Evolutionary conservation across 192 early-diverging fungal species (phyloP), one percentile per base, ranked within the genome.

Genomic region (Coemansia sp.): DNA sequence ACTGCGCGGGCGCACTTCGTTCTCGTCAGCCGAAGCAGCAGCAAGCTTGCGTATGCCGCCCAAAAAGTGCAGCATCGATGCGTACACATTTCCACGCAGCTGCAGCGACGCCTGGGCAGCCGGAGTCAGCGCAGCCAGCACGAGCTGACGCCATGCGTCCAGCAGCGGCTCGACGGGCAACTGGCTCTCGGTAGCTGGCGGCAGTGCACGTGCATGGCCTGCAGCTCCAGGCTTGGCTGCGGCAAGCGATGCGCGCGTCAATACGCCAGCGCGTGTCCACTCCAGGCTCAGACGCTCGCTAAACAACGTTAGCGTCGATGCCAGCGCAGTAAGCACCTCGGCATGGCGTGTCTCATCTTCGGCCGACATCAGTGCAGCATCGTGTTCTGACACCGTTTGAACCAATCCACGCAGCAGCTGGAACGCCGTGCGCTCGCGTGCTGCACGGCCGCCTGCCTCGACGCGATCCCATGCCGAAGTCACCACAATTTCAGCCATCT

Each of bases 61-160:
- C n/a, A 94, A 69, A 58, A 88, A 88, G 56, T 85, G 84, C 57
- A 92, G 79, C 51, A 96, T 70, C 1, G 89, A 84, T 24, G 86
- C 83, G 69, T 96, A 95, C 21, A 93, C 72, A 67, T 93, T 93
- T 51, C 91, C 92, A 4, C 94, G 85, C 56, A 89, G 67, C 38
- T 67, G 72, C 21, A 84, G 67, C 10, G 89, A 81, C 8, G 83
- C 53, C 73, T 75, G 66, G 2, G 79, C 73, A 1, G 87, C 86
- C 0, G 86, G 66, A 15, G 79, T 81, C 41, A 87, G 62, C 23
- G 89, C 88, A 5, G 87, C 84, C 10, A 71, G 82, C 50, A 93
- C 73, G 23, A 94, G 81, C 45, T 67, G 72, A 19, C 72, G 69
- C 66, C 83, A 84, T 19, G 79, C 66, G 12, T 81, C 78, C 29